phyloP scores from a whole-genome alignment of 78 protist species.

The Dictyostelium brefeldianum region DNA sequence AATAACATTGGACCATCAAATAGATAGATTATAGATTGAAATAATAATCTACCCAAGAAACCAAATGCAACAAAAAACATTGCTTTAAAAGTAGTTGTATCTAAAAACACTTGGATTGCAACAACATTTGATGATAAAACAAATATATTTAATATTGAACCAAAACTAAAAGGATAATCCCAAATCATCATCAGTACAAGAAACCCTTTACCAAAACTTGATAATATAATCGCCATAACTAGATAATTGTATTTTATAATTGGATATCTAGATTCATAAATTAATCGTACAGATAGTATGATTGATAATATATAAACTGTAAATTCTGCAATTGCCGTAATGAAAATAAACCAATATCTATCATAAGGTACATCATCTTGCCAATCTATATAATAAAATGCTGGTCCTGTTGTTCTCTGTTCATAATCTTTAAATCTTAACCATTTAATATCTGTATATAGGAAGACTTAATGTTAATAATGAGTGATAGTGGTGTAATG shows the following conservation, averaged over 20 bases:
- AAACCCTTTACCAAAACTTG: slow-evolving; percentile 86
- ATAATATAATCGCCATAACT: slow-evolving; percentile 60
- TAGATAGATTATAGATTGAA: slow-evolving; percentile 49
- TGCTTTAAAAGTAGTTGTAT: slow-evolving; percentile 57
- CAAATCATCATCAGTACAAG: slow-evolving; percentile 78
- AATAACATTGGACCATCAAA: slow-evolving; percentile 47
- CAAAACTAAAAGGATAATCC: slow-evolving; percentile 82
- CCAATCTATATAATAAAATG: slow-evolving; percentile 78
- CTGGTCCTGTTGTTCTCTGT: slow-evolving; percentile 30
- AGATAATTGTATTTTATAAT: slow-evolving; percentile 65
- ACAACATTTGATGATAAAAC: slow-evolving; percentile 74
- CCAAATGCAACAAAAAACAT: slow-evolving; percentile 60
- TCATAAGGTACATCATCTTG: slow-evolving; percentile 80
- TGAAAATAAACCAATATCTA: slow-evolving; percentile 73
- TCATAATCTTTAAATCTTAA: slow-evolving; percentile 62
- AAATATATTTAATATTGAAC: slow-evolving; percentile 56
- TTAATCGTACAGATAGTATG: slow-evolving; percentile 17
- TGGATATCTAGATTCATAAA: slow-evolving; percentile 59
- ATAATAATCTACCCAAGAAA: slow-evolving; percentile 18
- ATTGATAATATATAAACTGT: slow-evolving; percentile 32
- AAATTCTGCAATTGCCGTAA: slow-evolving; percentile 76
- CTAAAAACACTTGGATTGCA: slow-evolving; percentile 69
- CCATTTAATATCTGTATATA: slow-evolving; percentile 58
- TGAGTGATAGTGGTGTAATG: too few relatives aligned
- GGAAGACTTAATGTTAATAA: too few relatives aligned